These are phyloP conservation scores for Ruellia speciosa DNA, from an alignment of 305 asterid species.

Conservation along the genomic window DNA sequence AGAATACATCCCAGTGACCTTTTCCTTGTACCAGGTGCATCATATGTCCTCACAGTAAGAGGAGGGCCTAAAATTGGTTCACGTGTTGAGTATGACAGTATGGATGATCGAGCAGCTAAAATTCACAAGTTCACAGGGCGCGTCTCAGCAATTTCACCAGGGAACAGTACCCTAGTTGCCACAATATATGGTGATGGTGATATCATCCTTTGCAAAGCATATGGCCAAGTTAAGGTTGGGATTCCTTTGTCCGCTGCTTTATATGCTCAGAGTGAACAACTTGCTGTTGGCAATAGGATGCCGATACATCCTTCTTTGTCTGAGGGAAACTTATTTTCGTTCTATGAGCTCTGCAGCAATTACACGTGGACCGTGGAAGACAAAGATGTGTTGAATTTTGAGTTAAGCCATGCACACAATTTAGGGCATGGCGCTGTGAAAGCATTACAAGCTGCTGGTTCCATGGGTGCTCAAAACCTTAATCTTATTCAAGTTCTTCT, in stretches of 20 bases:
- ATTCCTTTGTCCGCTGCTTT: constrained; percentile 66
- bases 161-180: constrained; percentile 59
- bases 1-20: constrained; percentile 55
- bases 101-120: constrained; percentile 50
- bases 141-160: constrained; percentile 60
- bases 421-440: constrained; percentile 23
- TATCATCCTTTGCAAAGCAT: constrained; percentile 53
- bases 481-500: constrained; percentile 55
- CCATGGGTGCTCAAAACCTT: constrained; percentile 34
- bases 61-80: constrained; percentile 81
- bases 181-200: constrained; percentile 55
- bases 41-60: constrained; percentile 55
- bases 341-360: constrained; percentile 59
- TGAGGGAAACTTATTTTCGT: constrained; percentile 75
- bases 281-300: constrained; percentile 56
- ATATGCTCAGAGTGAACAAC: constrained; percentile 61
- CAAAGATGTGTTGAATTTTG: constrained; percentile 46
- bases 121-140: constrained; percentile 52
- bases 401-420: constrained; percentile 21
- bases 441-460: constrained; percentile 28
- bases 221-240: constrained; percentile 61
- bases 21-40: constrained; percentile 87
- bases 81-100: constrained; percentile 42
- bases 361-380: constrained; percentile 67
- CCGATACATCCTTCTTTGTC: constrained; percentile 66